phyloP scores from a whole-genome alignment of 345 rosid genomes.

The Psidium guajava region DNA sequence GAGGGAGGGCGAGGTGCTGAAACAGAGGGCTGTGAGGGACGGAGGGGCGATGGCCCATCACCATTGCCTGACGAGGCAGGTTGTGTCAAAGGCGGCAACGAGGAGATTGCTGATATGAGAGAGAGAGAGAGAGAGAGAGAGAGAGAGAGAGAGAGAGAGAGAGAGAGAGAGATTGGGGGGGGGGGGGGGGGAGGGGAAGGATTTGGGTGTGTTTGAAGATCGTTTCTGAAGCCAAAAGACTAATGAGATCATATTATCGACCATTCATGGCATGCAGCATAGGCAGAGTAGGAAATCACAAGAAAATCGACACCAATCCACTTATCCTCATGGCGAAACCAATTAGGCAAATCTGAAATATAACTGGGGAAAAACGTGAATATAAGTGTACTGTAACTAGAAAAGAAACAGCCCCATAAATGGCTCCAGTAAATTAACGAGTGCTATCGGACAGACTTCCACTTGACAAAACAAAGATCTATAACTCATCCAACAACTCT shows the following conservation, averaged over 20 bases:
- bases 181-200: no score
- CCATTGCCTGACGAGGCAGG: not conserved
- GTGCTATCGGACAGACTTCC: not conserved
- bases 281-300: not conserved
- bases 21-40: not conserved
- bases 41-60: not conserved
- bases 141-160: not conserved
- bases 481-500: not conserved
- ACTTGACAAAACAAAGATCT: not conserved
- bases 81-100: not conserved
- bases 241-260: not conserved
- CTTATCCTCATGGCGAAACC: not conserved
- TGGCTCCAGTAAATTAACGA: not conserved
- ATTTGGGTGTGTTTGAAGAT: no score
- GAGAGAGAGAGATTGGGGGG: no score
- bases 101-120: not conserved
- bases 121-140: not conserved
- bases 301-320: not conserved
- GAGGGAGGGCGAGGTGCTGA: not conserved
- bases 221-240: not conserved
- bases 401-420: not conserved
- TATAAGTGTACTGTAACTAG: not conserved
- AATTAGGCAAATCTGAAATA: not conserved
- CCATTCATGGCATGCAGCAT: not conserved
- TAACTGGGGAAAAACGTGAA: not conserved